Percentiles rank a stretch among this genome's conserved stretches.
These are phyloP conservation scores for Apophysomyces trapeziformis DNA, from an alignment of 371 early-diverging fungal species.

Conservation along the genomic window DNA sequence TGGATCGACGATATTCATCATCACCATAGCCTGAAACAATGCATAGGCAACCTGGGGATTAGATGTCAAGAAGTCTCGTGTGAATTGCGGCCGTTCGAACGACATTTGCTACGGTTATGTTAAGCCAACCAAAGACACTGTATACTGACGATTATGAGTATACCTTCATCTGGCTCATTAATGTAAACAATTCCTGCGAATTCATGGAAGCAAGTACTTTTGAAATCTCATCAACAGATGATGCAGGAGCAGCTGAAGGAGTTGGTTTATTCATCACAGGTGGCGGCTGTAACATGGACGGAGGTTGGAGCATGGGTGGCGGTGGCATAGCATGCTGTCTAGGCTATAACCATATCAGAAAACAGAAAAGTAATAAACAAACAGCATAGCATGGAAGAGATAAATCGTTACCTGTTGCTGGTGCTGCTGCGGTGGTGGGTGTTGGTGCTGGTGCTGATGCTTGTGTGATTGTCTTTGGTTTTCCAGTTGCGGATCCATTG, in stretches of 20 bases:
- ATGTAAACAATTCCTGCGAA: slow-evolving; percentile 70
- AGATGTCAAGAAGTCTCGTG: slow-evolving; percentile 65
- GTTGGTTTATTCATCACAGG: slow-evolving; percentile 24
- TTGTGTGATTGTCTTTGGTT: slow-evolving; percentile 25
- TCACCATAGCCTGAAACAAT: slow-evolving; percentile 82
- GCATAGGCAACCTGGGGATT: slow-evolving; percentile 91
- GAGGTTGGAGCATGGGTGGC: slow-evolving; percentile 21
- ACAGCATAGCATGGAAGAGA: too few relatives aligned
- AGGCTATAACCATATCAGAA: background rate
- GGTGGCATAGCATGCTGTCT: slow-evolving; percentile 18
- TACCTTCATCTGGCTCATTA: slow-evolving; percentile 83
- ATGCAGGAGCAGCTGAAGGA: slow-evolving; percentile 14
- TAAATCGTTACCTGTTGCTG: slow-evolving; percentile 11
- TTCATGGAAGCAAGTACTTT: slow-evolving; percentile 72
- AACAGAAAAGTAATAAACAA: background rate
- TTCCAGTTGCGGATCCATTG: slow-evolving; percentile 54
- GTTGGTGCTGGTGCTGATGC: slow-evolving; percentile 36
- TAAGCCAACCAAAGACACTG: background rate
- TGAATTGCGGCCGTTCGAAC: slow-evolving; percentile 70
- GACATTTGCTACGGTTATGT: slow-evolving; percentile 42
- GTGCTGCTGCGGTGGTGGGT: slow-evolving; percentile 28
- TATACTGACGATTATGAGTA: background rate
- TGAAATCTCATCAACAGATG: slow-evolving; percentile 61
- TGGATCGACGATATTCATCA: slow-evolving; percentile 86
- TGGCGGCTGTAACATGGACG: slow-evolving; percentile 11